A percentile compares a stretch with the other conserved stretches of the same genome.
phyloP scores from a whole-genome alignment of 2,329 filamentous ascomycete species.

The Ophiosphaerella herpotricha region DNA sequence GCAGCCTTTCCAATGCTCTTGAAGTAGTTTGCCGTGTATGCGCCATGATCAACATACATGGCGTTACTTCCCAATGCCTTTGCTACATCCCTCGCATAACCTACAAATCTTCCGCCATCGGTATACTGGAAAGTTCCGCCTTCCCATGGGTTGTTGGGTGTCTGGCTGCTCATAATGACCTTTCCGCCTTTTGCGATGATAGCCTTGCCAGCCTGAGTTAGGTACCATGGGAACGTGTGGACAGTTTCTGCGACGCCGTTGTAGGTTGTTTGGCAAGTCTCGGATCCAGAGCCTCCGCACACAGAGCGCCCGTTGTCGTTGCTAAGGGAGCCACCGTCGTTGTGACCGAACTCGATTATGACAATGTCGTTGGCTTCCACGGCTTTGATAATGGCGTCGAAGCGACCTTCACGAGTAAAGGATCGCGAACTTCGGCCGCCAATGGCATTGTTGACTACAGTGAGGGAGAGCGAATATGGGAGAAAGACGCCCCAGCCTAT shows the following conservation, averaged over 20 bases:
- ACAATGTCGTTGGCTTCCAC: conserved; percentile 66
- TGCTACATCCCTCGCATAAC: conserved; percentile 56
- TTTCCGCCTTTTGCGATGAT: conserved; percentile 62
- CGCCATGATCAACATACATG: conserved; percentile 64
- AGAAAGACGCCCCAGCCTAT: conserved; percentile 68
- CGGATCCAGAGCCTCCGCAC: conserved; percentile 59
- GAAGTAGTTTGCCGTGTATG: conserved; percentile 61
- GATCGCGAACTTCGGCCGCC: conserved; percentile 69
- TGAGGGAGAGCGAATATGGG: conserved; percentile 55
- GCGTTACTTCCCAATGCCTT: conserved; percentile 51
- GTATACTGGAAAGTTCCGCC: conserved; percentile 56
- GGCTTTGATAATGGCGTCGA: conserved; percentile 59
- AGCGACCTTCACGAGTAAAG: conserved; percentile 69
- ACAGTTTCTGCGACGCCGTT: conserved; percentile 60
- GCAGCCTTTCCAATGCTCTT: conserved; percentile 54
- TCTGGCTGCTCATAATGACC: conserved; percentile 63
- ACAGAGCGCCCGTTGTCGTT: conserved; percentile 66
- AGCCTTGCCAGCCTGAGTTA: conserved; percentile 60
- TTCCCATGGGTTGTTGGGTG: conserved; percentile 68
- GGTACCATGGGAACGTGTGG: conserved; percentile 64
- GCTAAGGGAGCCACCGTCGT: conserved; percentile 65
- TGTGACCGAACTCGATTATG: conserved; percentile 74
- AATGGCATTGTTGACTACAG: conserved; percentile 67
- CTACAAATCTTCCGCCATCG: conserved; percentile 58
- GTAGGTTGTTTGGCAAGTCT: conserved; percentile 60